Evolutionary conservation across 108 stramenopile species (phyloP).

Genomic region (Aurantiochytrium sp.): DNA sequence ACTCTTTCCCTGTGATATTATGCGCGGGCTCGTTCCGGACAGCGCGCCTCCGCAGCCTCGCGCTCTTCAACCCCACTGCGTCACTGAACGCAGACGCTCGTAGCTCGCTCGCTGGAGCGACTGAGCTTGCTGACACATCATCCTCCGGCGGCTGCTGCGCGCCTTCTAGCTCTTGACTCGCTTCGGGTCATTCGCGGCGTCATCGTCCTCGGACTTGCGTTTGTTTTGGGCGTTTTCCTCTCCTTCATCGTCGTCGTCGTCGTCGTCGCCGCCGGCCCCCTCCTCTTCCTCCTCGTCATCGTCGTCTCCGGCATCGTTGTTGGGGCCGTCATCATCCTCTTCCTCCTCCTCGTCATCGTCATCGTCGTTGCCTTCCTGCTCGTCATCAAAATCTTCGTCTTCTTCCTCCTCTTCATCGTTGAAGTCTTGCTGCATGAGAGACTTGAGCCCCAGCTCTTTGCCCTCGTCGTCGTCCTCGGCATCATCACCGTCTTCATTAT

Average conservation of each 20-base stretch:
- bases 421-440: background rate
- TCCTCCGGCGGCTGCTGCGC: too few species aligned
- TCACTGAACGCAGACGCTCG: too few species aligned
- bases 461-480: background rate
- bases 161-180: too few species aligned
- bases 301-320: background rate
- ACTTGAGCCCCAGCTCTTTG: background rate
- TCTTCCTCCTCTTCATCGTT: background rate
- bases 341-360: background rate
- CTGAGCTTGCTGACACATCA: too few species aligned
- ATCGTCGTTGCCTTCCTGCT: background rate
- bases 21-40: too few species aligned
- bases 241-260: background rate
- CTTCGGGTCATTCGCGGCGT: background rate
- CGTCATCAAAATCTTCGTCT: background rate
- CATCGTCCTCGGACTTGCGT: background rate
- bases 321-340: background rate
- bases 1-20: too few species aligned
- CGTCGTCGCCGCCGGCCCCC: background rate
- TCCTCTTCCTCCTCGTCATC: background rate
- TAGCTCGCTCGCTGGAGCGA: too few species aligned
- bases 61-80: too few species aligned
- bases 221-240: background rate
- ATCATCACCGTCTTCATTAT: background rate
- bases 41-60: too few species aligned